A percentile compares a stretch with the other conserved stretches of the same genome.
Evolutionary conservation across 1,284 basidiomycete species (phyloP).

Genomic region (Agaricales sp.): DNA sequence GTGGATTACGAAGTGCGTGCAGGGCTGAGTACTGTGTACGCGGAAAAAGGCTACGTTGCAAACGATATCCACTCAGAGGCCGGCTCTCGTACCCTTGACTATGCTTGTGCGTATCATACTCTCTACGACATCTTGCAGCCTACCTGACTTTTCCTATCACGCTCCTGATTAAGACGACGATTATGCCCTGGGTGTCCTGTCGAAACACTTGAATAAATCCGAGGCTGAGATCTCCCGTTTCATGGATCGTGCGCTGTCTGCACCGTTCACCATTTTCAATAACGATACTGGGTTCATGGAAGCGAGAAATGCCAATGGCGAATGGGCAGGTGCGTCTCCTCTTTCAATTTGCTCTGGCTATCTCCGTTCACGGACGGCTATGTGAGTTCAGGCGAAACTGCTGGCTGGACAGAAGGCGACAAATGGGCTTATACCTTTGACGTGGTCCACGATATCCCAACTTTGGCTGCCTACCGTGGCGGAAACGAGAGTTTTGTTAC

Average conservation of each 20-base stretch:
- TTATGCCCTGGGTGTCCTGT: slow-evolving; percentile 60
- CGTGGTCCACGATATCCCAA: slow-evolving; percentile 62
- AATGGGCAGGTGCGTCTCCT: slow-evolving; percentile 59
- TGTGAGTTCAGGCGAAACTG: slow-evolving; percentile 20
- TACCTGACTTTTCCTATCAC: neutral
- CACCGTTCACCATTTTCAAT: slow-evolving; percentile 65
- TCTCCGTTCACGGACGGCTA: neutral
- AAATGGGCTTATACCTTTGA: slow-evolving; percentile 80
- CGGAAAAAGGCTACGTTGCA: slow-evolving; percentile 66
- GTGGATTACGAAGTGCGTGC: slow-evolving; percentile 80
- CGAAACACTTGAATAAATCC: slow-evolving; percentile 37
- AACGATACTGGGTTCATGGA: slow-evolving; percentile 72
- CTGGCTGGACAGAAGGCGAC: slow-evolving; percentile 78
- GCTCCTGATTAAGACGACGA: slow-evolving; percentile 57
- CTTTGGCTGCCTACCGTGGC: slow-evolving; percentile 53
- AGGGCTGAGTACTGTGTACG: slow-evolving; percentile 62
- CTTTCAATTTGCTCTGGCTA: neutral
- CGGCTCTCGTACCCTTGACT: slow-evolving; percentile 69
- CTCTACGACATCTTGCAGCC: neutral
- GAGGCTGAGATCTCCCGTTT: slow-evolving; percentile 39
- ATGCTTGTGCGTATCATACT: slow-evolving; percentile 60
- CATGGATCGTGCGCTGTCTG: slow-evolving; percentile 40
- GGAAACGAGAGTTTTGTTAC: slow-evolving; percentile 54
- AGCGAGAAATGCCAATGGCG: slow-evolving; percentile 56
- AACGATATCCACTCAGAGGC: slow-evolving; percentile 73